Evolutionary conservation across 208 protist species (phyloP).

Genomic region (Wallacemonas rigidus): DNA sequence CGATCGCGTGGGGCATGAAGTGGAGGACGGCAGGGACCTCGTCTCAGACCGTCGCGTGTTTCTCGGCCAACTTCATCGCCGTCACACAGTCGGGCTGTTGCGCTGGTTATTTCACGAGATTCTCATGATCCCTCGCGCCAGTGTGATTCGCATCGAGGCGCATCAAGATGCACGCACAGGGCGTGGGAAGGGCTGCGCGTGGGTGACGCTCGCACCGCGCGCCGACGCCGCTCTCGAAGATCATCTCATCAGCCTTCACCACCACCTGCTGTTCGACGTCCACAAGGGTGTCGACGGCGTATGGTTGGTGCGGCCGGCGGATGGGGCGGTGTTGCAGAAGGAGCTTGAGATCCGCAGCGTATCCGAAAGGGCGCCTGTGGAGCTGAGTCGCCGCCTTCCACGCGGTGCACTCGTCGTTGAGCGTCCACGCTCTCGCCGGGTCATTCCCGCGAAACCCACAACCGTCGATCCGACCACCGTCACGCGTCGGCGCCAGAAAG

Average conservation of each 20-base stretch:
- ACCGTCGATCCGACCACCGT: neutral
- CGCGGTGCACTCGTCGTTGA: constrained; percentile 13
- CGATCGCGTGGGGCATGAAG: too few species aligned
- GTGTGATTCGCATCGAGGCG: neutral
- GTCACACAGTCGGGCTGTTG: constrained; percentile 8
- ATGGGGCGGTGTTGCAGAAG: neutral
- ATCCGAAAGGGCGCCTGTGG: constrained; percentile 1
- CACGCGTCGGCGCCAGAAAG: neutral
- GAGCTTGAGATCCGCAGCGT: constrained; percentile 5
- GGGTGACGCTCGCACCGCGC: constrained; percentile 6
- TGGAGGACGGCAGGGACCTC: neutral
- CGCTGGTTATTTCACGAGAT: constrained; percentile 12
- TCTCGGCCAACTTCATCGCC: constrained; percentile 13
- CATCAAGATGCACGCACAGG: constrained; percentile 12
- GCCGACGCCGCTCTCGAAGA: neutral
- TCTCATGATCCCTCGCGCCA: constrained; percentile 1
- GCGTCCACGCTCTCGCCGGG: constrained; percentile 1
- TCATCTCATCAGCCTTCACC: constrained; percentile 5
- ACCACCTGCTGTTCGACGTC: constrained; percentile 14
- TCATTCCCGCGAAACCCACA: neutral
- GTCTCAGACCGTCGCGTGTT: constrained; percentile 1
- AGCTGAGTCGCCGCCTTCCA: constrained; percentile 13
- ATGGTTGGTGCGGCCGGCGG: neutral
- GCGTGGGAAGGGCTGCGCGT: constrained; percentile 12
- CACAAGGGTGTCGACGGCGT: neutral